phyloP scores from a whole-genome alignment of 371 early-diverging fungal species.

The Mucor mucedo region DNA sequence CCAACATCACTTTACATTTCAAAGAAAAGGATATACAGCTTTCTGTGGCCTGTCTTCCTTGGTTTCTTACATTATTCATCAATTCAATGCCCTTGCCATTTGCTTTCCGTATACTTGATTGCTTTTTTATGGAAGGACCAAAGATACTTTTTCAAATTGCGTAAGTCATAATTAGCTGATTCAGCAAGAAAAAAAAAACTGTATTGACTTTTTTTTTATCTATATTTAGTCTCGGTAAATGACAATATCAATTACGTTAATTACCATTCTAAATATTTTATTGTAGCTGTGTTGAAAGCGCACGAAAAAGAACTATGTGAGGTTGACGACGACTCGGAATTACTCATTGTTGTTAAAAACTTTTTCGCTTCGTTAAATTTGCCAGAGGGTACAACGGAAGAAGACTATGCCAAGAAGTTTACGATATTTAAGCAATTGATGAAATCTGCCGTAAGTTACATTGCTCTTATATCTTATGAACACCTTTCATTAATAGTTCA shows the following conservation, averaged over 20 bases:
- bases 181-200: background rate
- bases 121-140: constrained; percentile 93
- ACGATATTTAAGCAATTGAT: constrained; percentile 90
- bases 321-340: constrained; percentile 88
- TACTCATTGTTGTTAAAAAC: constrained; percentile 78
- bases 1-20: constrained; percentile 77
- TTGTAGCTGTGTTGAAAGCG: constrained; percentile 83
- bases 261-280: background rate
- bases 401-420: constrained; percentile 57
- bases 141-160: constrained; percentile 92
- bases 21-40: constrained; percentile 89
- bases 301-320: constrained; percentile 86
- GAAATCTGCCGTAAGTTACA: constrained; percentile 66
- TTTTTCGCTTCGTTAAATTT: constrained; percentile 77
- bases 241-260: background rate
- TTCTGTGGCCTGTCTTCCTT: constrained; percentile 92
- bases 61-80: constrained; percentile 94
- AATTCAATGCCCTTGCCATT: constrained; percentile 91
- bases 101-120: constrained; percentile 91
- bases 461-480: background rate
- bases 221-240: constrained; percentile 24
- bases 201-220: background rate
- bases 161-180: constrained; percentile 32
- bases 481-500: background rate
- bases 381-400: constrained; percentile 48